Evolutionary conservation across 768 basidiomycete genomes (phyloP).

Genomic region (Gymnopilus junonius): DNA sequence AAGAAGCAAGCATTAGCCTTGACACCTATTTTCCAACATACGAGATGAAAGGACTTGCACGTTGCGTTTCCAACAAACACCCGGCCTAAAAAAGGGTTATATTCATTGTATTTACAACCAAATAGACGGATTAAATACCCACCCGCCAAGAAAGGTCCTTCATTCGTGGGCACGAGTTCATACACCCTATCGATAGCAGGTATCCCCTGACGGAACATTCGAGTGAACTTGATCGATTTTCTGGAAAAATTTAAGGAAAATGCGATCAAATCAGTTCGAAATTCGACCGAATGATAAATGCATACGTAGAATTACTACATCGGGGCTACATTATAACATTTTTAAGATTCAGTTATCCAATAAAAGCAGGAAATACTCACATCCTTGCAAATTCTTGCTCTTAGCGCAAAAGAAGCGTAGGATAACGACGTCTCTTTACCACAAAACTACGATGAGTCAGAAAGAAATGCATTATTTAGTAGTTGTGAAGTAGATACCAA

Average conservation of each 20-base stretch:
- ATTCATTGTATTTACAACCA: too few species aligned
- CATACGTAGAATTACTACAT: not conserved
- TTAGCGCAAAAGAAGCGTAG: conserved; percentile 53
- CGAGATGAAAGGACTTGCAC: not conserved
- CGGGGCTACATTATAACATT: not conserved
- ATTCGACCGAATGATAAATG: too few species aligned
- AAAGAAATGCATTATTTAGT: not conserved
- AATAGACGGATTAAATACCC: too few species aligned
- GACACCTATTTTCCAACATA: not conserved
- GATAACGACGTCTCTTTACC: conserved; percentile 33
- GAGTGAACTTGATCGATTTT: not conserved
- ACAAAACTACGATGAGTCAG: conserved; percentile 40
- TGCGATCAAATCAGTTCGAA: too few species aligned
- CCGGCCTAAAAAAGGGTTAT: not conserved
- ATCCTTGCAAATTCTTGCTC: conserved; percentile 48
- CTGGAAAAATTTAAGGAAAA: not conserved
- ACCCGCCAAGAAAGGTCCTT: not conserved
- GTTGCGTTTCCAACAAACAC: not conserved
- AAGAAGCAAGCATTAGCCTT: too few species aligned
- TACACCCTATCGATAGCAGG: not conserved
- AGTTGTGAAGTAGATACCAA: not conserved
- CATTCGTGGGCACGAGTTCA: not conserved
- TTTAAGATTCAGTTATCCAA: not conserved
- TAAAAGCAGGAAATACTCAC: conserved; percentile 21
- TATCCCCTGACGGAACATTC: not conserved